Conservation (phyloP, 768 basidiomycete species). For the Mycena capillaripes region DNA sequence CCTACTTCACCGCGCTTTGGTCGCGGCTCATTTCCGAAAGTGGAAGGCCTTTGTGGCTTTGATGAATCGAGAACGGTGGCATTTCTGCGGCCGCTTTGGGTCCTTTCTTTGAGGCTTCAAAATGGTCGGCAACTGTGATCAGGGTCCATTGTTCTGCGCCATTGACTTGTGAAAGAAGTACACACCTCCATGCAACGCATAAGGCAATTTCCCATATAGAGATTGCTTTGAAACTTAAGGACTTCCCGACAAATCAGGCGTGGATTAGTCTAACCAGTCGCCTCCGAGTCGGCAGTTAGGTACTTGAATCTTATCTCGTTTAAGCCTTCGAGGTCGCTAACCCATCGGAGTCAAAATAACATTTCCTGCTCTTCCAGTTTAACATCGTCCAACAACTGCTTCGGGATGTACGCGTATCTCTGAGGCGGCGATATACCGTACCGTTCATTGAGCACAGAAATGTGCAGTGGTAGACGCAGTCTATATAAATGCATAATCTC, state of each 20-base stretch:
- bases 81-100: too few relatives aligned
- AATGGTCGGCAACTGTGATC: not conserved
- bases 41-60: conserved; percentile 17
- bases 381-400: conserved; percentile 13
- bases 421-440: conserved; percentile 25
- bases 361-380: conserved; percentile 22
- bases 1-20: not conserved
- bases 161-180: not conserved
- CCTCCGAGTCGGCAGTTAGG: too few relatives aligned
- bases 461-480: conserved; percentile 5
- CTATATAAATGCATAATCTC: conserved; percentile 33
- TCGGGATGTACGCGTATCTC: conserved; percentile 25
- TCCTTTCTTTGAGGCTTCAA: not conserved
- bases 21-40: not conserved
- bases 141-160: conserved; percentile 6
- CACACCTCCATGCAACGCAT: too few relatives aligned
- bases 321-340: too few relatives aligned
- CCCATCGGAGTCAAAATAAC: conserved; percentile 22
- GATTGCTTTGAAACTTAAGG: too few relatives aligned
- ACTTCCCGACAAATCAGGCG: too few relatives aligned
- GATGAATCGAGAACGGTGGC: not conserved
- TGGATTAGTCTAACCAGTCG: too few relatives aligned
- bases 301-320: not conserved
- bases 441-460: not conserved
- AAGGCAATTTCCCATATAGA: too few relatives aligned